Evolutionary conservation across 2,329 filamentous ascomycete species (phyloP).

Genomic region (Penicillium sp.): DNA sequence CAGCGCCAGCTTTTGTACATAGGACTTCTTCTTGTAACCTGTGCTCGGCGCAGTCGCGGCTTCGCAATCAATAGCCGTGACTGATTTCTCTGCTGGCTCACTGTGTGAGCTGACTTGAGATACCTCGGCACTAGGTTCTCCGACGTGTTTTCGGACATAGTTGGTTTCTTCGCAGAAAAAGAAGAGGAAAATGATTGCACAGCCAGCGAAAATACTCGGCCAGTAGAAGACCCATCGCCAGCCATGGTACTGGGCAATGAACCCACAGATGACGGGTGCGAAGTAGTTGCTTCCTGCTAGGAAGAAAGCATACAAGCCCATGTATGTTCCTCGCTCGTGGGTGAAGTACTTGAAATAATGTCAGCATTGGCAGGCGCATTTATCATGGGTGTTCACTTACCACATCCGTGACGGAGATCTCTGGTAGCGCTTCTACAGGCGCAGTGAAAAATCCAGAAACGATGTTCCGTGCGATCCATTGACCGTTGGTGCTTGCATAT

Average conservation of each 20-base stretch:
- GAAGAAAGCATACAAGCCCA: constrained; percentile 41
- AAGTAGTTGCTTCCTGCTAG: constrained; percentile 44
- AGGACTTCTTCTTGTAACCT: constrained; percentile 32
- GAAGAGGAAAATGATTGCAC: constrained; percentile 48
- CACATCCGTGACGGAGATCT: constrained; percentile 43
- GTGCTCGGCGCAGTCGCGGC: constrained; percentile 16
- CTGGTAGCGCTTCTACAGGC: constrained; percentile 43
- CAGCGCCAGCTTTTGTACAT: constrained; percentile 34
- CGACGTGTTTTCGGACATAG: constrained; percentile 36
- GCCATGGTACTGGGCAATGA: constrained; percentile 46
- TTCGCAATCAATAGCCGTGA: constrained; percentile 4
- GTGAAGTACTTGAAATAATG: constrained; percentile 40
- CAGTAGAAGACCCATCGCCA: constrained; percentile 52
- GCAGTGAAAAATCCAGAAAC: constrained; percentile 40
- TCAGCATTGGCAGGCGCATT: background rate
- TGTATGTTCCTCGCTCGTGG: constrained; percentile 41
- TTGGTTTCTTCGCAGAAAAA: constrained; percentile 57
- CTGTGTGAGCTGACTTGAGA: constrained; percentile 10
- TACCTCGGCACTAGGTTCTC: constrained; percentile 6
- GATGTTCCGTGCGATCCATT: constrained; percentile 42
- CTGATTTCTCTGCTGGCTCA: constrained; percentile 20
- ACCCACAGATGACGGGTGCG: constrained; percentile 47
- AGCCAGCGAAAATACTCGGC: constrained; percentile 50
- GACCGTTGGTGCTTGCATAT: constrained; percentile 32
- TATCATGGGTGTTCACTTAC: constrained; percentile 23